Evolutionary conservation across 2,329 filamentous ascomycete species (phyloP).

Genomic region (Plenodomus biglobosus): DNA sequence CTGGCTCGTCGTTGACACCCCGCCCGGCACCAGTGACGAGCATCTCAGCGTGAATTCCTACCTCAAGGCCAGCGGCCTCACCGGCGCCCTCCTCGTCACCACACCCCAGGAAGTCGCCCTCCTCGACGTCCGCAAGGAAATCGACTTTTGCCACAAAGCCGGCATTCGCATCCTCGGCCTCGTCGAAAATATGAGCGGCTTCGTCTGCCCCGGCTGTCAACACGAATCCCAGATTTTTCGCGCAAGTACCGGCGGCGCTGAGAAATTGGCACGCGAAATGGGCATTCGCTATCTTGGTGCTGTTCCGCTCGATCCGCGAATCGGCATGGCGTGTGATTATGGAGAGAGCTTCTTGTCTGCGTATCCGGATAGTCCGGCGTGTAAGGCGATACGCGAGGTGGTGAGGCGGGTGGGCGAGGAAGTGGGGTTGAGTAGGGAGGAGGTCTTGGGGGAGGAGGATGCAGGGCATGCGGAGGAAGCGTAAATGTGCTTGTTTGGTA

Average conservation of each 20-base stretch:
- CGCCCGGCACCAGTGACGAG: slow-evolving; percentile 92
- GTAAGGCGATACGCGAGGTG: slow-evolving; percentile 75
- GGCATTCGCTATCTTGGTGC: slow-evolving; percentile 84
- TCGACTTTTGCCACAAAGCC: slow-evolving; percentile 95
- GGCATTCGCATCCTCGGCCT: slow-evolving; percentile 85
- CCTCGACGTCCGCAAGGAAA: slow-evolving; percentile 93
- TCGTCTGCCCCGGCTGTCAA: slow-evolving; percentile 91
- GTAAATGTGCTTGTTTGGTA: too few relatives aligned
- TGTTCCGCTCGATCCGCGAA: slow-evolving; percentile 88
- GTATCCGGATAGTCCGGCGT: slow-evolving; percentile 91
- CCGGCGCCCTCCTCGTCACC: slow-evolving; percentile 89
- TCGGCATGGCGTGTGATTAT: slow-evolving; percentile 95
- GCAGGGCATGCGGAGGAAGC: slow-evolving; percentile 15
- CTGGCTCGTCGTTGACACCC: slow-evolving; percentile 90
- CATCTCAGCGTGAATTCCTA: slow-evolving; percentile 92
- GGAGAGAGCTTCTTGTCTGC: slow-evolving; percentile 96
- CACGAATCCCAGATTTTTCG: slow-evolving; percentile 82
- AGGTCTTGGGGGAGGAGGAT: slow-evolving; percentile 32
- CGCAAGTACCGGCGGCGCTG: slow-evolving; percentile 85
- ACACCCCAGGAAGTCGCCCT: slow-evolving; percentile 94
- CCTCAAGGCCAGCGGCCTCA: slow-evolving; percentile 85
- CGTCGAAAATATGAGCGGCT: slow-evolving; percentile 97
- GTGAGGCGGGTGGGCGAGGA: slow-evolving; percentile 68
- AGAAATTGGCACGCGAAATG: slow-evolving; percentile 79
- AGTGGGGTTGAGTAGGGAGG: slow-evolving; percentile 34